phyloP scores from a whole-genome alignment of 1,284 basidiomycete genomes.

The Trichosporon sp. region DNA sequence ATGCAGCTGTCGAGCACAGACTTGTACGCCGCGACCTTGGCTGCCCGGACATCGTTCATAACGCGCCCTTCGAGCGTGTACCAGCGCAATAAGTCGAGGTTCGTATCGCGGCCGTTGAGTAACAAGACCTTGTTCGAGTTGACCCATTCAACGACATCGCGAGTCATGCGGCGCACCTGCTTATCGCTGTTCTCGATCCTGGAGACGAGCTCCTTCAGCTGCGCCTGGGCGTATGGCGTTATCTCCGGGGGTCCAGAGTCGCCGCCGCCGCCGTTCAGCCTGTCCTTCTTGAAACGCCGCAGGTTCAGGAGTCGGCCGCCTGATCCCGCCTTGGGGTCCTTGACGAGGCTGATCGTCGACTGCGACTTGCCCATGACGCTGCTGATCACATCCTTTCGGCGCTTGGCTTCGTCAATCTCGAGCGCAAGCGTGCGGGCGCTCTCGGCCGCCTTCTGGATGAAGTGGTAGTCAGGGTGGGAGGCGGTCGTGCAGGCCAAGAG shows the following conservation, averaged over 20 bases:
- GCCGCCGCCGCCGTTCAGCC: conserved; percentile 23
- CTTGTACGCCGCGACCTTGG: conserved; percentile 48
- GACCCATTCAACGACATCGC: conserved; percentile 50
- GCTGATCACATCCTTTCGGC: conserved; percentile 80
- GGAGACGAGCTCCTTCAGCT: conserved; percentile 42
- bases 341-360: conserved; percentile 26
- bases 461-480: conserved; percentile 71
- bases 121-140: conserved; percentile 46
- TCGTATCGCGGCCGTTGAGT: conserved; percentile 39
- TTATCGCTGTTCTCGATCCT: conserved; percentile 46
- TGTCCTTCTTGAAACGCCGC: conserved; percentile 54
- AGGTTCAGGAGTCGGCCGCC: conserved; percentile 36
- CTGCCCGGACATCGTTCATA: conserved; percentile 42
- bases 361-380: conserved; percentile 48
- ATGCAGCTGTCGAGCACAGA: conserved; percentile 46
- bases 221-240: conserved; percentile 34
- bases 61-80: conserved; percentile 44
- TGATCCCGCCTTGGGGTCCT: conserved; percentile 27
- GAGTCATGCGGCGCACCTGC: conserved; percentile 47
- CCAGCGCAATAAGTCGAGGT: conserved; percentile 44
- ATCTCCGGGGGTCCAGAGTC: conserved; percentile 32
- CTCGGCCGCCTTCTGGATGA: conserved; percentile 66
- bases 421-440: conserved; percentile 76
- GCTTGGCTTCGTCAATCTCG: conserved; percentile 82
- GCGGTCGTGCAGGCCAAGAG: conserved; percentile 78